Base-by-base conservation (phyloP, 176 grass and related monocot species). In the Elaeis guineensis region DNA sequence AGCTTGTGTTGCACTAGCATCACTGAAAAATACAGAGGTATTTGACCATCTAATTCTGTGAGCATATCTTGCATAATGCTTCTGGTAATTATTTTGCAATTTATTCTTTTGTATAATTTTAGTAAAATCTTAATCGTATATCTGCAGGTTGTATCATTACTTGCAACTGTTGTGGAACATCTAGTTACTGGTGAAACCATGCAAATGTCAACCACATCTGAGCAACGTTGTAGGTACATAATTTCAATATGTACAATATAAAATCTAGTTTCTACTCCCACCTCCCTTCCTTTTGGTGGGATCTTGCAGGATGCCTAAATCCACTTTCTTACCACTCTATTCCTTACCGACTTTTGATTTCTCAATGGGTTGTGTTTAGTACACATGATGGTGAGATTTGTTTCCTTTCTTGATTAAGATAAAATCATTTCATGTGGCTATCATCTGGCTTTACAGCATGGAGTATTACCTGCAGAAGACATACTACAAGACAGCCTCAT, bases 111-210 rank as follows among this genome's bases (percentile, higher is more conserved):
- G 32, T 35, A 35, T 35, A 35, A 35, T 35, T 35, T 35, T 35
- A 35, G 32, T 35, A 35, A 11, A 35, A 35, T 35, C 32, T 35
- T 35, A 35, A 35, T 35, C 14, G 35, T 12, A 44, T 44, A 11
- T 44, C 35, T 85, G 51, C 80, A 97, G 93, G 87, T 97, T 69
- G 87, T 97, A 75, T 72, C 81, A 35, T 76, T 97, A 61, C 69
- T 97, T 61, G 93, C 93, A 51, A 85, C 87, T 80, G 81, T 80
- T 67, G 78, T 97, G 59, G 81, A 85, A 76, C 87, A 97, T 73
- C 63, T 97, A 75, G 93, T 97, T 21, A 97, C 93, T 67, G 93
- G 93, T 25, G 93, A 97, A 89, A 97, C 78, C 58, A 97, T 97
- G 93, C 93, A 97, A 66, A 89, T 97, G 62, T 78, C 81, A 58